Conservation (phyloP, 768 basidiomycete genomes). For the Neoboletus magnificus region DNA sequence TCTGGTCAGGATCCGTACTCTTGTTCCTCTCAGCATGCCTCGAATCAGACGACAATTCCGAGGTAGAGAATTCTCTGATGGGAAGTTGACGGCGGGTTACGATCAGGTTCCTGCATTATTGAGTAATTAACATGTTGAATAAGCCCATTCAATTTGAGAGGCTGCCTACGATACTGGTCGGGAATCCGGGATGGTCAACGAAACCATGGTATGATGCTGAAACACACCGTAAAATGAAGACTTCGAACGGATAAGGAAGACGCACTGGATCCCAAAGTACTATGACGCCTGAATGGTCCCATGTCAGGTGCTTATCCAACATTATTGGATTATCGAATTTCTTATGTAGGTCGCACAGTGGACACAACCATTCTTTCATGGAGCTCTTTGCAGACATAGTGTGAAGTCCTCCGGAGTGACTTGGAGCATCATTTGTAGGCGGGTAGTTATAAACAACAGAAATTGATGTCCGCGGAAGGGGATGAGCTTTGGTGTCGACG, state of each 20-base stretch:
- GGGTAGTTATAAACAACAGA: slow-evolving; percentile 23
- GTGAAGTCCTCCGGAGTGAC: slow-evolving; percentile 9
- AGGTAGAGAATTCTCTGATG: slow-evolving; percentile 3
- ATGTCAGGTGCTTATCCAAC: slow-evolving; percentile 46
- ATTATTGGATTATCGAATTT: slow-evolving; percentile 40
- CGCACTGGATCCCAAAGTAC: slow-evolving; percentile 37
- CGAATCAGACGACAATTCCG: not conserved
- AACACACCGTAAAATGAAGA: not conserved
- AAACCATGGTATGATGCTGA: slow-evolving; percentile 17
- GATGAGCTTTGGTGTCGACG: slow-evolving; percentile 31
- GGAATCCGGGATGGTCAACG: slow-evolving; percentile 14
- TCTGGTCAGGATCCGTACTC: slow-evolving; percentile 1
- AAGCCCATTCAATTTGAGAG: not conserved
- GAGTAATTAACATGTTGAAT: not conserved
- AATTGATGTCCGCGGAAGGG: slow-evolving; percentile 18
- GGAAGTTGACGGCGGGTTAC: slow-evolving; percentile 1
- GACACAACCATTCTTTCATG: slow-evolving; percentile 45
- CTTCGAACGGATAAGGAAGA: not conserved
- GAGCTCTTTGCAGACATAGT: slow-evolving; percentile 16
- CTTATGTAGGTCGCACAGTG: slow-evolving; percentile 49
- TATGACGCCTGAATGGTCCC: slow-evolving; percentile 46
- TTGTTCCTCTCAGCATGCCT: not conserved
- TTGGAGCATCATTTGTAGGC: slow-evolving; percentile 3
- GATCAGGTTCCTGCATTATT: not conserved
- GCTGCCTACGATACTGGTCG: slow-evolving; percentile 12